Percentiles rank a stretch among this genome's conserved stretches.
Conservation (phyloP, 257 asterid genomes). For the Eustoma russellianum region DNA sequence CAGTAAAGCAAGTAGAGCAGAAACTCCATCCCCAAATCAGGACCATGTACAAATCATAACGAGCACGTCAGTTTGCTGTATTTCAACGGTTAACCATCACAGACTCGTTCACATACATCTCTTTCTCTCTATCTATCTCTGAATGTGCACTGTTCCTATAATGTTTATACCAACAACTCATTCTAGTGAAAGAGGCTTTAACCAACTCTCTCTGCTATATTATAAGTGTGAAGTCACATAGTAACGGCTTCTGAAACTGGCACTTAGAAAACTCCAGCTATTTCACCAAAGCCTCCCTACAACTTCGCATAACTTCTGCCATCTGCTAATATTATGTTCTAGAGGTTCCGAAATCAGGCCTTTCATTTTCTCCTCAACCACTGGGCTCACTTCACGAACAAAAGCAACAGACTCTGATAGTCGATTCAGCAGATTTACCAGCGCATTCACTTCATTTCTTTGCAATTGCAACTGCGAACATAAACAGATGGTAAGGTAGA, state of each 20-base stretch:
- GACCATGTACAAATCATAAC: too few relatives aligned
- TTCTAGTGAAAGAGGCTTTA: neutral
- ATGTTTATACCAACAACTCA: neutral
- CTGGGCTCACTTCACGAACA: constrained; percentile 40
- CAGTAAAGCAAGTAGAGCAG: too few relatives aligned
- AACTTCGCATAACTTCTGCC: constrained; percentile 31
- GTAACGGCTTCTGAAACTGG: neutral
- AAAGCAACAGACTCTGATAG: constrained; percentile 50
- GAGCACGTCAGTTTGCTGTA: too few relatives aligned
- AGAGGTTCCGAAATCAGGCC: too few relatives aligned
- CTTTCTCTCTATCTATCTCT: constrained; percentile 2
- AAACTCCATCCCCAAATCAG: too few relatives aligned
- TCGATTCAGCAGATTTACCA: constrained; percentile 47
- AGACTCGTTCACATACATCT: too few relatives aligned
- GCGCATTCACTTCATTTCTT: constrained; percentile 60
- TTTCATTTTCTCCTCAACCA: constrained; percentile 1
- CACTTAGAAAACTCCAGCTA: neutral
- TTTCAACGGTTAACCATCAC: too few relatives aligned
- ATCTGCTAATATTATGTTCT: constrained; percentile 21
- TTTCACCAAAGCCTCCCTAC: constrained; percentile 2
- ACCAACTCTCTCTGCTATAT: neutral
- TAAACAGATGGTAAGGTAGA: neutral
- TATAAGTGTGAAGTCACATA: neutral
- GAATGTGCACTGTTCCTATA: neutral
- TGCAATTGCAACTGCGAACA: constrained; percentile 40